Conservation (phyloP, 106 monocot species). For the Acorus calamus region DNA sequence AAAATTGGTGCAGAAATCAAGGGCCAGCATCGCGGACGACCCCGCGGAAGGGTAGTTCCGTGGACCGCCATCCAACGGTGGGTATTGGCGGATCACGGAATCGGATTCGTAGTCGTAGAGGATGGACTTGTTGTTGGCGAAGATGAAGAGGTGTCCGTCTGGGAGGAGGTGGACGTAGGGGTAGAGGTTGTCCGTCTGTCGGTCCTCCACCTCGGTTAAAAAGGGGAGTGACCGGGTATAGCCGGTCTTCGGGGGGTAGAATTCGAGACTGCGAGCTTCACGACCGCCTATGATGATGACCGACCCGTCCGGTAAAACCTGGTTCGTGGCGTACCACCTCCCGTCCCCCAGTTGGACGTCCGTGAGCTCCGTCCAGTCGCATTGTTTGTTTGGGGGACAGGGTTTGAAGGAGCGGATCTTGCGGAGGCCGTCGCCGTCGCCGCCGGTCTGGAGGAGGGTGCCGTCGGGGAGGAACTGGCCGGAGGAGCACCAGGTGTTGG, state of each 20-base stretch:
- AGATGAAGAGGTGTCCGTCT: constrained; percentile 73
- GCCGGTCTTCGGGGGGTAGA: constrained; percentile 24
- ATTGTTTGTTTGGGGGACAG: constrained; percentile 4
- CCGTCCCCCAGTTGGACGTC: constrained; percentile 22
- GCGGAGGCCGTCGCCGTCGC: constrained; percentile 40
- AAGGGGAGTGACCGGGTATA: constrained; percentile 16
- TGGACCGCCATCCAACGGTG: constrained; percentile 34
- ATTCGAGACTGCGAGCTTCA: constrained; percentile 40
- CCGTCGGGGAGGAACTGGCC: constrained; percentile 67
- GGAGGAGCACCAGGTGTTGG: constrained; percentile 74
- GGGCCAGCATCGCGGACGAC: constrained; percentile 57
- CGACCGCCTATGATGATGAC: constrained; percentile 57
- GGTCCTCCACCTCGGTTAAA: constrained; percentile 34
- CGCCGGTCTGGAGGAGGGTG: constrained; percentile 62
- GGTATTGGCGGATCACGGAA: constrained; percentile 34
- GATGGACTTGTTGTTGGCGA: constrained; percentile 48
- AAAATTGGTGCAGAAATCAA: constrained; percentile 20
- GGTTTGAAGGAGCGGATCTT: constrained; percentile 37
- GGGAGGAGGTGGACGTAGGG: constrained; percentile 82
- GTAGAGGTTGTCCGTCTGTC: constrained; percentile 62
- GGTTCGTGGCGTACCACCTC: constrained; percentile 66
- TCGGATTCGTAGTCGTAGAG: constrained; percentile 37
- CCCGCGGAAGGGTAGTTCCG: constrained; percentile 68
- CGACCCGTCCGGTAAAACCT: constrained; percentile 52
- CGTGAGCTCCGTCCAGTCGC: constrained; percentile 46